A percentile compares a stretch with the other conserved stretches of the same genome.
phyloP scores from a whole-genome alignment of 805 yeast species.

The Danielozyma ontarioensis region DNA sequence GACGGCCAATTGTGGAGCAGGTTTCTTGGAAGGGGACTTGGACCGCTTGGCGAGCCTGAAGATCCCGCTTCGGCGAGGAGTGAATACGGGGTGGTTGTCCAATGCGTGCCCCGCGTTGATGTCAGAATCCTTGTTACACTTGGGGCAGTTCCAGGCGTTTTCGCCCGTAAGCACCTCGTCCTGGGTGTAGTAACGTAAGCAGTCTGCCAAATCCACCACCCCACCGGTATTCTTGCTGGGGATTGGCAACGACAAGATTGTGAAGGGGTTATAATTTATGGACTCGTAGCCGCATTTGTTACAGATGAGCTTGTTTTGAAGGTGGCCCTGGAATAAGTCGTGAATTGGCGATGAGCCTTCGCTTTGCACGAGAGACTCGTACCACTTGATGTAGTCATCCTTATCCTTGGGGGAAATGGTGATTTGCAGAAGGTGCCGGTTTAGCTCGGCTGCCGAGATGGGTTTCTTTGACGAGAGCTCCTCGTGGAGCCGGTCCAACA shows the following conservation, averaged over 20 bases:
- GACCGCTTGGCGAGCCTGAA: slow-evolving; percentile 18
- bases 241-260: slow-evolving; percentile 58
- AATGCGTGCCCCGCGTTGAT: slow-evolving; percentile 11
- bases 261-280: slow-evolving; percentile 56
- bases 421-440: slow-evolving; percentile 21
- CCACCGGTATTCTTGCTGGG: slow-evolving; percentile 25
- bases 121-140: slow-evolving; percentile 43
- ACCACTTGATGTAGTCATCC: slow-evolving; percentile 61
- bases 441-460: slow-evolving; percentile 16
- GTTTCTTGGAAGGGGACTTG: slow-evolving; percentile 3
- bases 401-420: slow-evolving; percentile 26
- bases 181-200: slow-evolving; percentile 55
- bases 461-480: slow-evolving; percentile 42
- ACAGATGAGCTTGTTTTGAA: slow-evolving; percentile 60
- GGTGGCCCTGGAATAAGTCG: slow-evolving; percentile 67
- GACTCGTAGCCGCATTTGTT: slow-evolving; percentile 59
- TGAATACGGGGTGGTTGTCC: slow-evolving; percentile 35
- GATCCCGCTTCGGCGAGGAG: slow-evolving; percentile 28
- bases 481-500: slow-evolving; percentile 64
- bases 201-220: slow-evolving; percentile 50
- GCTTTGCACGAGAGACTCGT: slow-evolving; percentile 39
- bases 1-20: slow-evolving; percentile 1
- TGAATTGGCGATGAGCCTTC: slow-evolving; percentile 68
- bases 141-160: slow-evolving; percentile 83
- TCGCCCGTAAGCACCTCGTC: slow-evolving; percentile 68